Conservation (phyloP, 495 filamentous ascomycete species). For the Tuber brumale region DNA sequence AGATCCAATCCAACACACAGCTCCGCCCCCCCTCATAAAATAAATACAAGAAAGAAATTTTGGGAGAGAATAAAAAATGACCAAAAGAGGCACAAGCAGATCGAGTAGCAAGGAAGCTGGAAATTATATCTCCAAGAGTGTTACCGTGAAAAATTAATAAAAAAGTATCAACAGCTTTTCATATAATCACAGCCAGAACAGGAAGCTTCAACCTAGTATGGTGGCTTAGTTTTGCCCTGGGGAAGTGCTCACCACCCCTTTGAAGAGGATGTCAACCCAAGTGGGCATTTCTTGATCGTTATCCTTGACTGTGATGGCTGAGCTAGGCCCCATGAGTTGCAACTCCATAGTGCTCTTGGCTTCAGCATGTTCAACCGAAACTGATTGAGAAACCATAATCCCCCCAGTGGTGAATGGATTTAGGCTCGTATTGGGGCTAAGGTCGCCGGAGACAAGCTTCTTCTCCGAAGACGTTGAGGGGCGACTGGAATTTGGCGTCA, state of each 20-base stretch:
- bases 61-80: background rate
- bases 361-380: constrained; percentile 36
- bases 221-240: background rate
- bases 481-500: constrained; percentile 17
- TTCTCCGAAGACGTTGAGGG: constrained; percentile 33
- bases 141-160: background rate
- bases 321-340: constrained; percentile 34
- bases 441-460: constrained; percentile 25
- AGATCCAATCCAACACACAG: background rate
- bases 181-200: background rate
- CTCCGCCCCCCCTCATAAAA: background rate
- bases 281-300: constrained; percentile 35
- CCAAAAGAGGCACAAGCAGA: background rate
- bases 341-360: constrained; percentile 26
- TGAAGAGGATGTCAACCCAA: constrained; percentile 30
- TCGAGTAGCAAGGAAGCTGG: background rate
- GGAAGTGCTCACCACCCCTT: constrained; percentile 12
- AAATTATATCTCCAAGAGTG: background rate
- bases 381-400: constrained; percentile 38
- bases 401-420: constrained; percentile 35
- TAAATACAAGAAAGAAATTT: background rate
- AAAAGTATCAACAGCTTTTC: background rate
- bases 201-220: background rate
- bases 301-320: constrained; percentile 27
- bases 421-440: background rate